Conservation (phyloP, 257 asterid genomes). For the Leonotis leonurus region DNA sequence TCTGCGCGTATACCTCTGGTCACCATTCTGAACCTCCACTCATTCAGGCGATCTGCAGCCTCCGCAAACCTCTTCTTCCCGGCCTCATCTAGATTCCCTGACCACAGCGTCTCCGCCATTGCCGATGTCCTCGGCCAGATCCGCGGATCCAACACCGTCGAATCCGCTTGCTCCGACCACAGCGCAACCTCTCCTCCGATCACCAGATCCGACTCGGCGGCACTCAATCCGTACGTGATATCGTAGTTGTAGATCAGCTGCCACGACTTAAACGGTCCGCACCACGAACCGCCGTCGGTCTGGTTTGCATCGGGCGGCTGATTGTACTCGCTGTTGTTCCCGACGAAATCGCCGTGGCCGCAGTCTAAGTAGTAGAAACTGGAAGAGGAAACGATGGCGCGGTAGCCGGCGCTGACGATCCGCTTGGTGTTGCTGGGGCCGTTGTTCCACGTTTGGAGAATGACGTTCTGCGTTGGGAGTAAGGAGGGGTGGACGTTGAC, state of each 20-base stretch:
- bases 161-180: too few relatives aligned
- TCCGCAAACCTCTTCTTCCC: constrained; percentile 75
- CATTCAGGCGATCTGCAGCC: constrained; percentile 76
- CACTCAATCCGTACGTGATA: constrained; percentile 48
- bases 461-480: constrained; percentile 52
- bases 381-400: constrained; percentile 70
- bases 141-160: constrained; percentile 35
- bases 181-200: too few relatives aligned
- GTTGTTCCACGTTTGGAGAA: constrained; percentile 81
- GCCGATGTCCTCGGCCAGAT: constrained; percentile 91
- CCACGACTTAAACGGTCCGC: constrained; percentile 93
- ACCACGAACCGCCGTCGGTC: constrained; percentile 84
- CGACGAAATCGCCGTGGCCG: constrained; percentile 77
- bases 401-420: constrained; percentile 59
- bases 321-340: constrained; percentile 54
- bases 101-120: constrained; percentile 79
- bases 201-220: not conserved
- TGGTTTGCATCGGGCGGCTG: constrained; percentile 50
- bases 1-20: constrained; percentile 72
- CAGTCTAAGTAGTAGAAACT: constrained; percentile 78
- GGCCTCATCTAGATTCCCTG: constrained; percentile 60
- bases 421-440: constrained; percentile 66
- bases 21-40: constrained; percentile 90
- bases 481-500: constrained; percentile 46
- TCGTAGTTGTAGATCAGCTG: constrained; percentile 78